A percentile compares a stretch with the other conserved stretches of the same genome.
phyloP scores from a whole-genome alignment of 1,284 basidiomycete genomes.

The Sphaerobolus stellatus region DNA sequence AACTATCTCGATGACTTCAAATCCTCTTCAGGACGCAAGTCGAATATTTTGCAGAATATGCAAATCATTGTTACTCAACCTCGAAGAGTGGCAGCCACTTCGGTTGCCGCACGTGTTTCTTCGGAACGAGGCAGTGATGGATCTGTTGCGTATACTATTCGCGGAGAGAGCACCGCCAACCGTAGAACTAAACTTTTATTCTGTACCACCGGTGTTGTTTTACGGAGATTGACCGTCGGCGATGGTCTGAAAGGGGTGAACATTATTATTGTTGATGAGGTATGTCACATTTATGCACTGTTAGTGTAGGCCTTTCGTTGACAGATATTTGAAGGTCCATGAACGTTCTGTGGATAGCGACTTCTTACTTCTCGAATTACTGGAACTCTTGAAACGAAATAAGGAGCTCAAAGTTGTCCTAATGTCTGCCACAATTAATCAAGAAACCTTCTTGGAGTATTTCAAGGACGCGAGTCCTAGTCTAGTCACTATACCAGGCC shows the following conservation, averaged over 20 bases:
- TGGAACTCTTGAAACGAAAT: constrained; percentile 74
- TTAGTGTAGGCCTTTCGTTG: not conserved
- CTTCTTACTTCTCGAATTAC: constrained; percentile 83
- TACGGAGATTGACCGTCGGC: constrained; percentile 77
- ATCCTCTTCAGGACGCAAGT: not conserved
- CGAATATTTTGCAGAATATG: not conserved
- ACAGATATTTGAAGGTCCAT: constrained; percentile 58
- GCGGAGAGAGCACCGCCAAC: constrained; percentile 79
- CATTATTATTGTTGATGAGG: constrained; percentile 92
- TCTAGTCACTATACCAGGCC: constrained; percentile 81
- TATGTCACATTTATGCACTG: constrained; percentile 27
- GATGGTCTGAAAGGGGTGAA: constrained; percentile 71
- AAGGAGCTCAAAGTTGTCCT: constrained; percentile 77
- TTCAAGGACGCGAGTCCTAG: constrained; percentile 83
- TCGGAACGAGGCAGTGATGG: constrained; percentile 82
- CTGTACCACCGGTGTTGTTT: constrained; percentile 90
- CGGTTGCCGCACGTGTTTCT: constrained; percentile 86
- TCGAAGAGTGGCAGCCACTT: constrained; percentile 85
- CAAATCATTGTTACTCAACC: constrained; percentile 87
- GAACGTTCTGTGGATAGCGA: constrained; percentile 91
- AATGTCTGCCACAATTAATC: constrained; percentile 90
- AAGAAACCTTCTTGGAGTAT: constrained; percentile 78
- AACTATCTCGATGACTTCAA: constrained; percentile 34
- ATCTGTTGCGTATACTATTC: constrained; percentile 86
- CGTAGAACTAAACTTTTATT: constrained; percentile 78